Evolutionary conservation across 345 rosid genomes (phyloP).

Genomic region (Raphanus raphanistrum): DNA sequence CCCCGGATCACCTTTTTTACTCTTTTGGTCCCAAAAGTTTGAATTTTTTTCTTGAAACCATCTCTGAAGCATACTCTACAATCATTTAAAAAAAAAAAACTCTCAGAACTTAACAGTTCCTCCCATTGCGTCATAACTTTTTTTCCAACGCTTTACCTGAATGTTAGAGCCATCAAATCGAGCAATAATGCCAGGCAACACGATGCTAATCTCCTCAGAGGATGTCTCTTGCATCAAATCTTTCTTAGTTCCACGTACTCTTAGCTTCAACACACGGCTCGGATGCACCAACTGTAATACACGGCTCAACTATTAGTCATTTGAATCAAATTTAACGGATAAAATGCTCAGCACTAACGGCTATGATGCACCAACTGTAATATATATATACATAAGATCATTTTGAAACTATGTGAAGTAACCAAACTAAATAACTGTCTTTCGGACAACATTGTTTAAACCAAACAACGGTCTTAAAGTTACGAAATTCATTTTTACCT

Average conservation of each 20-base stretch:
- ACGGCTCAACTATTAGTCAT: too few species aligned
- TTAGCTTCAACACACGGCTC: conserved; percentile 62
- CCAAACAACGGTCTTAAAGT: too few species aligned
- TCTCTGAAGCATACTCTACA: conserved; percentile 66
- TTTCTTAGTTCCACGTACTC: conserved; percentile 71
- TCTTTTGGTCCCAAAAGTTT: conserved; percentile 77
- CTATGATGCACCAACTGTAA: too few species aligned
- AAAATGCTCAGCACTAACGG: too few species aligned
- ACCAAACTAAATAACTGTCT: not conserved
- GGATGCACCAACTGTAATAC: conserved; percentile 59
- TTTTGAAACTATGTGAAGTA: too few species aligned
- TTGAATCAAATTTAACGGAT: too few species aligned
- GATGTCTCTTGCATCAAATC: conserved; percentile 61
- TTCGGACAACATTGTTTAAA: too few species aligned
- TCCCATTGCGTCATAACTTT: not conserved
- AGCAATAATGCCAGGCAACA: conserved; percentile 75
- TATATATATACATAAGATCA: not conserved
- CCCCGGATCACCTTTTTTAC: conserved; percentile 35
- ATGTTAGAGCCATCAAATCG: conserved; percentile 82
- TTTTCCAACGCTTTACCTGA: conserved; percentile 44
- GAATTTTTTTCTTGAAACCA: conserved; percentile 61
- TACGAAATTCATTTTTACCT: conserved; percentile 21
- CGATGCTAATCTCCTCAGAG: conserved; percentile 69
- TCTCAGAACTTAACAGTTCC: conserved; percentile 1
- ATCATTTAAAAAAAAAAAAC: not conserved